Evolutionary conservation across 192 early-diverging fungal genomes (phyloP).

Genomic region (Diversispora epigaea): DNA sequence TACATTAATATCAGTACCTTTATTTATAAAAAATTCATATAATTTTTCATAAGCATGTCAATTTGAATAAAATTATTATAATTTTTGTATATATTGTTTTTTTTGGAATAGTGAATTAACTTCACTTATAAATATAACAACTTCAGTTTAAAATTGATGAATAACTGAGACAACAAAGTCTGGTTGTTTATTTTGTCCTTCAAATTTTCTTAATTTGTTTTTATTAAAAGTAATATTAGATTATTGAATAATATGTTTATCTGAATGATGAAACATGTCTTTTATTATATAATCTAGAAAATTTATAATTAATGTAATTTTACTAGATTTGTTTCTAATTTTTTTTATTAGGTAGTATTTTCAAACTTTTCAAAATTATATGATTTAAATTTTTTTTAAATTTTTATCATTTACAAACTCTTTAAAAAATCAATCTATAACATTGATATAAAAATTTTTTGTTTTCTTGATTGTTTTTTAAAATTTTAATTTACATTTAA

Average conservation of each 20-base stretch:
- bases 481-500: slow-evolving; percentile 14
- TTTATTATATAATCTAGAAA: slow-evolving; percentile 20
- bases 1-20: slow-evolving; percentile 25
- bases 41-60: slow-evolving; percentile 21
- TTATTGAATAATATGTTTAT: slow-evolving; percentile 24
- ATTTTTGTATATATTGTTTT: slow-evolving; percentile 24
- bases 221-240: slow-evolving; percentile 25
- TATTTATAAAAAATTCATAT: neutral
- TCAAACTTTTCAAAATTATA: neutral
- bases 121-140: neutral
- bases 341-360: neutral
- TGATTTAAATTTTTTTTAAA: slow-evolving; percentile 3
- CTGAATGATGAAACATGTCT: neutral
- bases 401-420: slow-evolving; percentile 8
- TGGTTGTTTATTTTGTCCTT: slow-evolving; percentile 15
- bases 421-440: neutral
- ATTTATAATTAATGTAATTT: slow-evolving; percentile 22
- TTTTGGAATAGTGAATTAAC: slow-evolving; percentile 12
- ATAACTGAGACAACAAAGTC: slow-evolving; percentile 12
- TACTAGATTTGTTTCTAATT: slow-evolving; percentile 18
- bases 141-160: slow-evolving; percentile 24
- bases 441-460: neutral
- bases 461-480: slow-evolving; percentile 5
- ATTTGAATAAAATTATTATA: slow-evolving; percentile 12
- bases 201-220: slow-evolving; percentile 21